Base-by-base conservation (phyloP, 2,329 filamentous ascomycete genomes). In the Hypomyces rosellus region DNA sequence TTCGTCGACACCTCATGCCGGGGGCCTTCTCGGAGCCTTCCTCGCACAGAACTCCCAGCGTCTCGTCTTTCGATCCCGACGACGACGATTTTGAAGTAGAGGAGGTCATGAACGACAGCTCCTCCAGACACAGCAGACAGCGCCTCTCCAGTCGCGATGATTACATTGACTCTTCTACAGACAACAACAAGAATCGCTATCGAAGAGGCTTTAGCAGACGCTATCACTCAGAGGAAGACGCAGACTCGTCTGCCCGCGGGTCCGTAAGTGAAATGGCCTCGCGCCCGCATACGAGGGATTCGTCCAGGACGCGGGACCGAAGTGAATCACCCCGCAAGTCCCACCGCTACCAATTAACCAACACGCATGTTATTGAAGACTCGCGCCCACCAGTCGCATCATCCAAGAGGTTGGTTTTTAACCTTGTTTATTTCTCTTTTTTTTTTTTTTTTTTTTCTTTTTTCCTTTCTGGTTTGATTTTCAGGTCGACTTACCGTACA, bases 361-460 rank as follows among this genome's bases (percentile, higher is more conserved):
- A 58, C 13, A n/a, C 13, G 1, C 64, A 64, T 50, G 58, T 68
- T 8, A 64, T 69, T 48, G 65, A 65, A 40, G 58, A 60, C 40
- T 65, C 67, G 39, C 59, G 67, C 9, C 67, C 67, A 6, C 66
- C 66, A 3, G 55, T 68, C 5, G 25, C 25, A 30, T 55, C 65
- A 6, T 66, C 65, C 6, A 61, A 62, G 51, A 65, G 63, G 66
- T 65, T 46, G 46, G 59, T 51, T 16, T 12, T n/a, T 3, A 4
- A 38, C 36, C 36, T 38, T 16, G 16, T 38, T 16, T 16, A 38
- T 38, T 38, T 38, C 11, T 14, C 13, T 38, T 38, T 38, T 2
- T 9, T n/a, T 38, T 12, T n/a, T 16, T 38, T 38, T 6, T 38
- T 7, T 16, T n/a, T 16, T n/a, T n/a, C 6, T 38, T n/a, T 38